These are phyloP conservation scores for Leishmania gerbilli DNA, from an alignment of 208 protist genomes.

Conservation along the genomic window DNA sequence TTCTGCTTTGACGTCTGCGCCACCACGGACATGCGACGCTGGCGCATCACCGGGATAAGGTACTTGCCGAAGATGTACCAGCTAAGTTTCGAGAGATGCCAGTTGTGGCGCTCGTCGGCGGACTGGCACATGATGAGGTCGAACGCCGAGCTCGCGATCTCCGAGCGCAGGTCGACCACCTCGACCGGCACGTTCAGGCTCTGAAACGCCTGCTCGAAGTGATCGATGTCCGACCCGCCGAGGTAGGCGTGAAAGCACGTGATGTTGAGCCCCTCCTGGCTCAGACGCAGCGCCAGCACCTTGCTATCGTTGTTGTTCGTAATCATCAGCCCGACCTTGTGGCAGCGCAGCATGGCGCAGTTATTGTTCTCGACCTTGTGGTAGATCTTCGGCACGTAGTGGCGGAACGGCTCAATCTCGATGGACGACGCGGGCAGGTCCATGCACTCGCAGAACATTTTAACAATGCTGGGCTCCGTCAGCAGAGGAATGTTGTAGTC, in stretches of 20 bases:
- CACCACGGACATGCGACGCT: constrained; percentile 82
- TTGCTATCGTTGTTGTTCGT: constrained; percentile 90
- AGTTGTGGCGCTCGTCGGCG: constrained; percentile 83
- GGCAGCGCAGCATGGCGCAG: constrained; percentile 81
- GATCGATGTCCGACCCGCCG: constrained; percentile 78
- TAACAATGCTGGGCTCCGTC: constrained; percentile 85
- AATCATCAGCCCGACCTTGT: constrained; percentile 92
- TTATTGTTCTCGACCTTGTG: constrained; percentile 91
- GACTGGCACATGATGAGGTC: constrained; percentile 89
- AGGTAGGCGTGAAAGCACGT: constrained; percentile 93
- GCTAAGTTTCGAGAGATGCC: constrained; percentile 85
- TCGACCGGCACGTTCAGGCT: constrained; percentile 76
- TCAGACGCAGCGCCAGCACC: constrained; percentile 80
- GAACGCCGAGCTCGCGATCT: constrained; percentile 85
- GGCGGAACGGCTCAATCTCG: constrained; percentile 82
- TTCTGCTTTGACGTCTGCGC: constrained; percentile 86
- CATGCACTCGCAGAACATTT: constrained; percentile 75
- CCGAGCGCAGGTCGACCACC: constrained; percentile 88
- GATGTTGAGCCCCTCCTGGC: constrained; percentile 75
- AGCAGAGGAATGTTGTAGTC: constrained; percentile 91
- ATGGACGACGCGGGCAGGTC: constrained; percentile 45
- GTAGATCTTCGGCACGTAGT: constrained; percentile 90
- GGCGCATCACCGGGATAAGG: constrained; percentile 77
- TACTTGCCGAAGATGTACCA: constrained; percentile 85
- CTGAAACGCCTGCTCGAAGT: constrained; percentile 78